These are phyloP conservation scores for Amniculicola lignicola DNA, from an alignment of 495 filamentous ascomycete species.

Conservation along the genomic window DNA sequence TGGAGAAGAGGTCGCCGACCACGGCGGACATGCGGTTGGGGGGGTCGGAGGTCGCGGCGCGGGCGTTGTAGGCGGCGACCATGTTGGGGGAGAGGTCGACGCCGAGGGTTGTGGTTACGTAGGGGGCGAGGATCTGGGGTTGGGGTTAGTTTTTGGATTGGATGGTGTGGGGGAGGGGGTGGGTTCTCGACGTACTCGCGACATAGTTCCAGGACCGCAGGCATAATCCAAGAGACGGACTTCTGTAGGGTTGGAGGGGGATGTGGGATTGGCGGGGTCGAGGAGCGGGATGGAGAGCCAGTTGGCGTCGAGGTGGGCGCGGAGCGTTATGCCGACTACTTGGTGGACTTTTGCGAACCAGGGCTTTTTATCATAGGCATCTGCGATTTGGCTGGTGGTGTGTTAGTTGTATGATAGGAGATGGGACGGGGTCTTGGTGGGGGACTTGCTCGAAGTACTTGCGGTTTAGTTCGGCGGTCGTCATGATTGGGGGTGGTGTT, in stretches of 20 bases:
- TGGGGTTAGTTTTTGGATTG: too few relatives aligned
- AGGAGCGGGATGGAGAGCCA: constrained; percentile 64
- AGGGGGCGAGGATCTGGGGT: constrained; percentile 53
- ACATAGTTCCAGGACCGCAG: constrained; percentile 66
- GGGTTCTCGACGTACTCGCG: constrained; percentile 54
- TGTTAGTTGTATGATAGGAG: constrained; percentile 15
- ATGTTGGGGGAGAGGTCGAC: constrained; percentile 63
- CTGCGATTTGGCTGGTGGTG: constrained; percentile 45
- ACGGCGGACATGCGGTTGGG: constrained; percentile 51
- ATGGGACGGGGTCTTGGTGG: neutral
- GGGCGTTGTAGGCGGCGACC: constrained; percentile 29
- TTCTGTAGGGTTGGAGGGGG: constrained; percentile 37
- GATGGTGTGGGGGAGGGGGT: too few relatives aligned
- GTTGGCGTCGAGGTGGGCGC: constrained; percentile 49
- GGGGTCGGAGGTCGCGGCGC: constrained; percentile 3
- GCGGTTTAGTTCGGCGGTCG: constrained; percentile 52
- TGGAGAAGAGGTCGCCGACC: constrained; percentile 56
- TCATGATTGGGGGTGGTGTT: constrained; percentile 13
- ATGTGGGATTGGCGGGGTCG: constrained; percentile 38
- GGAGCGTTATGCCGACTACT: constrained; percentile 48
- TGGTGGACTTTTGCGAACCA: constrained; percentile 43
- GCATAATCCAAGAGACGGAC: constrained; percentile 71
- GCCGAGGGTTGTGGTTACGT: constrained; percentile 58
- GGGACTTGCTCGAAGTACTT: constrained; percentile 53
- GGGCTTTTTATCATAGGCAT: constrained; percentile 46